phyloP scores from a whole-genome alignment of 164 flowering plant species.

The Piper longum region DNA sequence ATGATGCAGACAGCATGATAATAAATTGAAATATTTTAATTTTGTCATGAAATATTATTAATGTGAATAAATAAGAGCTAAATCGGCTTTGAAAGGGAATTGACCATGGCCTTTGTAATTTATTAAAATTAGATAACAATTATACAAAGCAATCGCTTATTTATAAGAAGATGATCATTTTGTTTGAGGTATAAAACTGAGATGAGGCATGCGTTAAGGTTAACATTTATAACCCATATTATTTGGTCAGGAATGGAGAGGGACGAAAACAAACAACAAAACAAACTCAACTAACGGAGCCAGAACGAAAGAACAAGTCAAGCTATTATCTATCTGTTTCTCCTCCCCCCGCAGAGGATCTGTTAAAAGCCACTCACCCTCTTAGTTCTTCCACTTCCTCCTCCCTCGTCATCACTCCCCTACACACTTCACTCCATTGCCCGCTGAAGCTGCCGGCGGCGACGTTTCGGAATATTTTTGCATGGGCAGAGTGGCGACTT shows the following conservation, averaged over 20 bases:
- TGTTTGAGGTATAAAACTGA: not conserved
- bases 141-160: too few species aligned
- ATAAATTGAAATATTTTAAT: too few species aligned
- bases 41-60: too few species aligned
- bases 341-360: not conserved
- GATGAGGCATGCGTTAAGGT: not conserved
- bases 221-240: not conserved
- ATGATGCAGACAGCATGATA: too few species aligned
- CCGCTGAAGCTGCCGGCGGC: not conserved
- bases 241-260: not conserved
- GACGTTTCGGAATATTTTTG: not conserved
- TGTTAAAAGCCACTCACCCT: not conserved
- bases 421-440: not conserved
- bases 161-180: too few species aligned
- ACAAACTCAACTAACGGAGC: not conserved
- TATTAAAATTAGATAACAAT: too few species aligned
- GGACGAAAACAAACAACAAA: not conserved
- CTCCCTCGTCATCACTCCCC: not conserved
- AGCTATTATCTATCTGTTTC: not conserved
- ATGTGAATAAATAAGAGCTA: too few species aligned
- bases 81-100: too few species aligned
- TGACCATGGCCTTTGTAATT: too few species aligned
- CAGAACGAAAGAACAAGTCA: not conserved
- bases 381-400: not conserved
- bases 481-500: not conserved